Evolutionary conservation across 176 grass and related monocot genomes (phyloP).

Genomic region (Thalia dealbata): DNA sequence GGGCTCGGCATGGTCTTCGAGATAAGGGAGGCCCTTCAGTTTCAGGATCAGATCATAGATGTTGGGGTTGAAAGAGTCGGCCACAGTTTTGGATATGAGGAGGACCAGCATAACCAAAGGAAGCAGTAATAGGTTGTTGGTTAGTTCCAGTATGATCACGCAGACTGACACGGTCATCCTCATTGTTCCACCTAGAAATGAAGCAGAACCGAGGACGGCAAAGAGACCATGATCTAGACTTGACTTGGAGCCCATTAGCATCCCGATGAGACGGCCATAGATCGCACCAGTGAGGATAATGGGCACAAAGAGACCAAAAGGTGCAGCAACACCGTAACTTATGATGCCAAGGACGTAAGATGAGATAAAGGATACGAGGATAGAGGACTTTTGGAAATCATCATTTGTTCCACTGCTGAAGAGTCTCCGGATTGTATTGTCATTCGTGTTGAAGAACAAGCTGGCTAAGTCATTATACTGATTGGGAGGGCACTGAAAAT

Average conservation of each 20-base stretch:
- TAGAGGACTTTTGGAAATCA: conserved; percentile 55
- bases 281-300: conserved; percentile 89
- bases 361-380: conserved; percentile 52
- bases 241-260: conserved; percentile 41
- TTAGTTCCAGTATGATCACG: conserved; percentile 75
- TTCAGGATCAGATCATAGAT: conserved; percentile 75
- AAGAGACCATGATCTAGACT: conserved; percentile 83
- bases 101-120: conserved; percentile 86
- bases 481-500: conserved; percentile 53
- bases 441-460: conserved; percentile 82
- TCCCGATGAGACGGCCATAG: conserved; percentile 63
- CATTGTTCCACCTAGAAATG: conserved; percentile 83
- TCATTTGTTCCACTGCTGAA: conserved; percentile 61
- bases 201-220: conserved; percentile 77
- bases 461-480: conserved; percentile 94
- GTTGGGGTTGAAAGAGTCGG: conserved; percentile 77
- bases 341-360: conserved; percentile 68
- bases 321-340: conserved; percentile 87
- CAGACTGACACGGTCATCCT: conserved; percentile 85
- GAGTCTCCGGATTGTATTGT: conserved; percentile 84
- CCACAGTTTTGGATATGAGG: conserved; percentile 81
- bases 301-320: conserved; percentile 75
- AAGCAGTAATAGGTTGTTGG: conserved; percentile 88
- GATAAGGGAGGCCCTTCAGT: conserved; percentile 76
- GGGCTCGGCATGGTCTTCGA: conserved; percentile 71